These are phyloP conservation scores for Lichtheimia hyalospora DNA, from an alignment of 371 early-diverging fungal genomes.

Conservation along the genomic window DNA sequence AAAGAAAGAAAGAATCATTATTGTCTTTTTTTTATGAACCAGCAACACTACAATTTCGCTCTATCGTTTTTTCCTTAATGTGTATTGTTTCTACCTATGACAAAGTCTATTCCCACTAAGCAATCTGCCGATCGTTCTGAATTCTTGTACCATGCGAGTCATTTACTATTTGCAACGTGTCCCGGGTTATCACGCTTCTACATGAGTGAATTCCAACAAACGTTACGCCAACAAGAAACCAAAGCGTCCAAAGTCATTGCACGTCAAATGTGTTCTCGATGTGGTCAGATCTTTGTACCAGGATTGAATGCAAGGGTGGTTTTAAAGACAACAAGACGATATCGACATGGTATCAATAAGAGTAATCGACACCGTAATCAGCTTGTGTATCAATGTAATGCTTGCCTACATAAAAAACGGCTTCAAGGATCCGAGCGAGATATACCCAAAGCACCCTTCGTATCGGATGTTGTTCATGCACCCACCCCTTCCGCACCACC, in stretches of 20 bases:
- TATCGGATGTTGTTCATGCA: background rate
- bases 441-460: conserved; percentile 6
- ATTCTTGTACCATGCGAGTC: conserved; percentile 35
- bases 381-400: conserved; percentile 23
- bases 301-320: conserved; percentile 26
- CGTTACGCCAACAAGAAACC: conserved; percentile 26
- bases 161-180: conserved; percentile 19
- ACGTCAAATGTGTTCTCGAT: conserved; percentile 28
- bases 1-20: too few species aligned
- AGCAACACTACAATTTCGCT: background rate
- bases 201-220: conserved; percentile 42
- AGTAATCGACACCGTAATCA: conserved; percentile 13
- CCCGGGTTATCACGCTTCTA: conserved; percentile 41
- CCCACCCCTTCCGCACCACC: background rate
- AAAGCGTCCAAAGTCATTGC: conserved; percentile 20
- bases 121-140: conserved; percentile 14
- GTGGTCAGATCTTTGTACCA: conserved; percentile 35
- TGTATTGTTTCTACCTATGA: too few species aligned
- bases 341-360: conserved; percentile 5
- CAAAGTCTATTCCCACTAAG: too few species aligned
- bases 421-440: conserved; percentile 27
- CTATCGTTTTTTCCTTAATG: too few species aligned
- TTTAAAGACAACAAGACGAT: conserved; percentile 4
- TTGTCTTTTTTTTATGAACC: too few species aligned
- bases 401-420: conserved; percentile 16